Evolutionary conservation across 192 early-diverging fungal species (phyloP).

Genomic region (Coemansia sp.): DNA sequence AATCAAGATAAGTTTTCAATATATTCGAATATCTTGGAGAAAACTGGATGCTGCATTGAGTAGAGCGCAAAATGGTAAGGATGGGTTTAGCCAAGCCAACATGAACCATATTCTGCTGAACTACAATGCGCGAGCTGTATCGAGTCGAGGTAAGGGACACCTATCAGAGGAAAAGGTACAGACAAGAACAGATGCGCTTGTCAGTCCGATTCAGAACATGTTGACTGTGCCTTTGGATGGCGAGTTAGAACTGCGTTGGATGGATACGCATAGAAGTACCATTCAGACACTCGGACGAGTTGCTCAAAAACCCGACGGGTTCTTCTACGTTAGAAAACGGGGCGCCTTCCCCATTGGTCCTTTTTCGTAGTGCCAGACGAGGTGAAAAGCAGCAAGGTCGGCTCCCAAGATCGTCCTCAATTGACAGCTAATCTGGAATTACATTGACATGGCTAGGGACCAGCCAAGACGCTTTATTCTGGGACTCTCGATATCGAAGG

Average conservation of each 20-base stretch:
- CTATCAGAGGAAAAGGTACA: neutral
- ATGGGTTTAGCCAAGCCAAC: neutral
- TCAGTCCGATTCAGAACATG: neutral
- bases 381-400: neutral
- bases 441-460: constrained; percentile 3
- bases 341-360: neutral
- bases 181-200: neutral
- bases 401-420: neutral
- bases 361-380: neutral
- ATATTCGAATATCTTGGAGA: too few species aligned
- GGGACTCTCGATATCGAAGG: neutral
- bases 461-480: constrained; percentile 8
- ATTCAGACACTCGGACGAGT: neutral
- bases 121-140: too few species aligned
- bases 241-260: neutral
- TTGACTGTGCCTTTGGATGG: neutral
- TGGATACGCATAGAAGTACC: neutral
- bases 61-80: too few species aligned
- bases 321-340: neutral
- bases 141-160: too few species aligned
- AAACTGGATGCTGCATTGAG: too few species aligned
- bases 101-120: neutral
- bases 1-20: too few species aligned
- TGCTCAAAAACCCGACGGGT: neutral
- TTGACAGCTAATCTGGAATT: constrained; percentile 8